phyloP scores from a whole-genome alignment of 106 monocot species.

The Allium sativum region DNA sequence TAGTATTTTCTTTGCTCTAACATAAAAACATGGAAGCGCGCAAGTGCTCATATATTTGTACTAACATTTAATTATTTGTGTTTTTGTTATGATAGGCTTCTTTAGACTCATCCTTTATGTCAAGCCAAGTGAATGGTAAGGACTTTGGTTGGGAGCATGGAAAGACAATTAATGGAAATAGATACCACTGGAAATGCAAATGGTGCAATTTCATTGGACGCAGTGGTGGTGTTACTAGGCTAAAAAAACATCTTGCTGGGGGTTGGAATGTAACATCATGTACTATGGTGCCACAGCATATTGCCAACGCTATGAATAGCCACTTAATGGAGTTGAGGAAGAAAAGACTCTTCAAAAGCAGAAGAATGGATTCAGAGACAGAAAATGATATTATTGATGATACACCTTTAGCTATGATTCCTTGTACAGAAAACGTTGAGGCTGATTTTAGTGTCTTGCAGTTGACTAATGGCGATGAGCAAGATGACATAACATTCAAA shows the following conservation, averaged over 20 bases:
- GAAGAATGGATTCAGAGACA: not conserved
- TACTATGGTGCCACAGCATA: conserved; percentile 20
- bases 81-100: no score
- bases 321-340: conserved; percentile 10
- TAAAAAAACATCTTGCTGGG: conserved; percentile 45
- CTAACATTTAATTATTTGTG: no score
- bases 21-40: no score
- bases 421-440: no score
- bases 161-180: conserved; percentile 26
- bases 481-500: not conserved
- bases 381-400: not conserved
- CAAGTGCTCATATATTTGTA: no score
- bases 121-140: conserved; percentile 10
- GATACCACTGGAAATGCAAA: conserved; percentile 39
- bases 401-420: not conserved
- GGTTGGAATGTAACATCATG: conserved; percentile 13
- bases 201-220: conserved; percentile 32
- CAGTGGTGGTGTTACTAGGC: conserved; percentile 44
- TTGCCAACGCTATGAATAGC: conserved; percentile 15
- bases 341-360: not conserved
- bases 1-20: no score
- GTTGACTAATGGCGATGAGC: not conserved
- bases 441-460: not conserved
- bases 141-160: conserved; percentile 49
- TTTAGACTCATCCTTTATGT: no score